Percentiles rank a stretch among this genome's conserved stretches.
Evolutionary conservation across 257 asterid genomes (phyloP).

Genomic region (Anisodus acutangulus): DNA sequence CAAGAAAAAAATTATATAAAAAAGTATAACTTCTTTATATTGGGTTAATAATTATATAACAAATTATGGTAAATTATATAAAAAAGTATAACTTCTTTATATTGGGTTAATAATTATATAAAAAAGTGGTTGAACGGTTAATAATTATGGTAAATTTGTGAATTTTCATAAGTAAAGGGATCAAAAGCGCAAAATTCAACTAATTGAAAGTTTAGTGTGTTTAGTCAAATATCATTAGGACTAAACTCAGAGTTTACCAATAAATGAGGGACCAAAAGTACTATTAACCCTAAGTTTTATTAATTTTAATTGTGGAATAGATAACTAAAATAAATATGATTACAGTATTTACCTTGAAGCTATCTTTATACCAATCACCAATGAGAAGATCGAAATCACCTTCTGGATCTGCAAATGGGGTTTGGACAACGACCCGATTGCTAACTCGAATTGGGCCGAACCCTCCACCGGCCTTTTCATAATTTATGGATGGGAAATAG

Average conservation of each 20-base stretch:
- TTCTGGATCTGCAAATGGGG: constrained; percentile 52
- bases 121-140: not conserved
- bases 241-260: no score
- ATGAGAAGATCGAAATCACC: constrained; percentile 58
- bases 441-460: constrained; percentile 59
- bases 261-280: no score
- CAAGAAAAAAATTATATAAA: not conserved
- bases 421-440: constrained; percentile 36
- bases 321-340: not conserved
- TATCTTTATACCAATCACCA: constrained; percentile 65
- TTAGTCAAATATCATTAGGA: no score
- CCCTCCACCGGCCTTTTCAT: constrained; percentile 60
- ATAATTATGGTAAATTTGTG: not conserved
- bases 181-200: no score
- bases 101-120: no score
- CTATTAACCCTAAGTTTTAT: no score
- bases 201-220: no score
- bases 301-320: no score
- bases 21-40: not conserved
- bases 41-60: no score
- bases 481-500: constrained; percentile 53
- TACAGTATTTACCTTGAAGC: constrained; percentile 50
- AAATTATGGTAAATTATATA: not conserved
- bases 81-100: not conserved
- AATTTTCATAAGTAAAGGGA: not conserved